Conservation (phyloP, 306 rosid species). For the Mimosa pudica region DNA sequence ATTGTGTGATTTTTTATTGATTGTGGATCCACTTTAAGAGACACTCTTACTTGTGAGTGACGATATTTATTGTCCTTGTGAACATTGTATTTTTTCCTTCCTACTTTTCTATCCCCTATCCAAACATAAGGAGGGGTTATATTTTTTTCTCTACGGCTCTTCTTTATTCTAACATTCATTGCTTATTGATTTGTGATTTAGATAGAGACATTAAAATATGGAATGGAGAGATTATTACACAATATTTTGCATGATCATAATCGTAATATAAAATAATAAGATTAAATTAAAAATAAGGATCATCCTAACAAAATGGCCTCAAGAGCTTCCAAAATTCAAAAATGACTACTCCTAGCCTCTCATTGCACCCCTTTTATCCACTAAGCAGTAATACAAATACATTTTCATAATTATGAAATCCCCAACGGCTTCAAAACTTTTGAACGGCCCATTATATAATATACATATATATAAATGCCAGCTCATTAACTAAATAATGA, state of each 20-base stretch:
- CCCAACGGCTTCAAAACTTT: background rate
- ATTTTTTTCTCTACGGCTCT: too few relatives aligned
- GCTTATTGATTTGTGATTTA: too few relatives aligned
- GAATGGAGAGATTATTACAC: background rate
- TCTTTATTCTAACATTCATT: too few relatives aligned
- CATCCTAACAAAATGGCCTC: background rate
- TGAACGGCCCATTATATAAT: background rate
- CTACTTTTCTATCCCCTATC: too few relatives aligned
- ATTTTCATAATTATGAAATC: background rate
- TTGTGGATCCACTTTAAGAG: too few relatives aligned
- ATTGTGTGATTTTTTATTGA: too few relatives aligned
- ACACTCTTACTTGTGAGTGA: too few relatives aligned
- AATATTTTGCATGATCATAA: background rate
- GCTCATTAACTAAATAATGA: conserved; percentile 23
- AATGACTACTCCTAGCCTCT: background rate
- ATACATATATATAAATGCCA: background rate
- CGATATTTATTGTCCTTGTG: too few relatives aligned
- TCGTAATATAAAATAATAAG: background rate
- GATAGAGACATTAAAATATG: too few relatives aligned
- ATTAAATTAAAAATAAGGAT: background rate
- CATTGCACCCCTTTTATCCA: background rate
- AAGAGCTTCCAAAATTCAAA: background rate
- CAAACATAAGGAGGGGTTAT: too few relatives aligned
- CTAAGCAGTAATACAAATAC: background rate
- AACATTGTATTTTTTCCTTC: too few relatives aligned